These are phyloP conservation scores for Pseudopediastrum boryanum DNA, from an alignment of 139 green algal species.

Conservation along the genomic window DNA sequence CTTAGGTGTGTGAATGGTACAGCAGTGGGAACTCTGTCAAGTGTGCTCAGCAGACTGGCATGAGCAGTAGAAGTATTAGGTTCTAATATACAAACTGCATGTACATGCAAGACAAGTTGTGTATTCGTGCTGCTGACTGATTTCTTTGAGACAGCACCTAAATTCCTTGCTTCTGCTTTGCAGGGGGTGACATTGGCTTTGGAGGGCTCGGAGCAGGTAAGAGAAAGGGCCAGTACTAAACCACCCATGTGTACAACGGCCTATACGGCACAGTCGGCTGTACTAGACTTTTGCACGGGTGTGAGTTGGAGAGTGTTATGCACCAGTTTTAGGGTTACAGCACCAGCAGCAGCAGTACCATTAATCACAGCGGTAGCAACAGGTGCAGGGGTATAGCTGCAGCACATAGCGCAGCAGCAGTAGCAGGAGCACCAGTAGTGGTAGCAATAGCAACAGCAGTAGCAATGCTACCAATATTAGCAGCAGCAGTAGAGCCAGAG, in stretches of 20 bases:
- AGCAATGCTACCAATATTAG: background rate
- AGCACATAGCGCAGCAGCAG: background rate
- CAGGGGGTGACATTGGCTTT: slow-evolving; percentile 45
- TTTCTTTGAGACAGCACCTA: background rate
- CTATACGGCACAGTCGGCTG: too few relatives aligned
- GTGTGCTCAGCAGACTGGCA: too few relatives aligned
- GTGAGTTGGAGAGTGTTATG: too few relatives aligned
- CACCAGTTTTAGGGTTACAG: too few relatives aligned
- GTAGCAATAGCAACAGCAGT: background rate
- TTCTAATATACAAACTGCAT: background rate
- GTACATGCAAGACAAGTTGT: background rate
- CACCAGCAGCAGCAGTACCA: background rate
- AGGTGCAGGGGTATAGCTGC: background rate
- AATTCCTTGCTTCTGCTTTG: slow-evolving; percentile 7
- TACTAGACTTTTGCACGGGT: too few relatives aligned
- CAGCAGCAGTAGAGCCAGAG: background rate
- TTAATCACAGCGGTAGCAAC: background rate
- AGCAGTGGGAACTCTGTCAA: too few relatives aligned
- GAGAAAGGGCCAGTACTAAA: too few relatives aligned
- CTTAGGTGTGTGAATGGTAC: too few relatives aligned
- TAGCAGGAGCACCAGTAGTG: background rate
- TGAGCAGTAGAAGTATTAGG: background rate
- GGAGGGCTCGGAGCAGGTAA: slow-evolving; percentile 51
- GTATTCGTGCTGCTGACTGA: background rate
- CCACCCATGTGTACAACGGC: too few relatives aligned